Percentiles rank a stretch among this genome's conserved stretches.
Conservation (phyloP, 352 stramenopile genomes). For the Globisporangium mamillatum region DNA sequence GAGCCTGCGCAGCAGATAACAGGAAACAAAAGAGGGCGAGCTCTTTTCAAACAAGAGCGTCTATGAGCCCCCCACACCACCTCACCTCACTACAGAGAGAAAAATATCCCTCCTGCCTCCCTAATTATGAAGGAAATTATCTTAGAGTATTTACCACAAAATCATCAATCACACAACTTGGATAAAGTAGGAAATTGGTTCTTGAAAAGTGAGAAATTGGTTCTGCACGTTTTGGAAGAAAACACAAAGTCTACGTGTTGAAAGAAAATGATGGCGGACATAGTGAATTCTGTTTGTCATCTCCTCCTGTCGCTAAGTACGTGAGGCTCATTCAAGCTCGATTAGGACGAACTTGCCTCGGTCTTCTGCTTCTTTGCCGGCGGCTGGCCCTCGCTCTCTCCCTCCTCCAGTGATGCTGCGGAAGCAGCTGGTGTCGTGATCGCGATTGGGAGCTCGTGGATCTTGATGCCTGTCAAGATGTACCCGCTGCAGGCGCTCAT, state of each 20-base stretch:
- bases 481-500: constrained; percentile 96
- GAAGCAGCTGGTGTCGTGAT: neutral
- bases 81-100: neutral
- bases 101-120: neutral
- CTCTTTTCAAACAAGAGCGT: neutral
- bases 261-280: neutral
- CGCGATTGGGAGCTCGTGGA: constrained; percentile 33
- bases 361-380: constrained; percentile 20
- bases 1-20: constrained; percentile 8
- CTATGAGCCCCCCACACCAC: neutral
- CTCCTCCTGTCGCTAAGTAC: neutral
- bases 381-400: neutral
- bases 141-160: neutral
- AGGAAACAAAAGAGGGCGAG: neutral
- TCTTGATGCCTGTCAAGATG: constrained; percentile 92
- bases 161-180: neutral
- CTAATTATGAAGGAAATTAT: constrained; percentile 1
- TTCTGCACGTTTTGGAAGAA: neutral
- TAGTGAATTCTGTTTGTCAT: neutral
- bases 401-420: neutral
- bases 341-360: constrained; percentile 10
- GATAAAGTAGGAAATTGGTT: neutral
- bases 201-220: neutral
- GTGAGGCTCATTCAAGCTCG: neutral
- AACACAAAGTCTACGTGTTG: neutral